Evolutionary conservation across 2,329 filamentous ascomycete genomes (phyloP), one percentile per base, ranked within the genome.

Genomic region (Thyridium curvatum): DNA sequence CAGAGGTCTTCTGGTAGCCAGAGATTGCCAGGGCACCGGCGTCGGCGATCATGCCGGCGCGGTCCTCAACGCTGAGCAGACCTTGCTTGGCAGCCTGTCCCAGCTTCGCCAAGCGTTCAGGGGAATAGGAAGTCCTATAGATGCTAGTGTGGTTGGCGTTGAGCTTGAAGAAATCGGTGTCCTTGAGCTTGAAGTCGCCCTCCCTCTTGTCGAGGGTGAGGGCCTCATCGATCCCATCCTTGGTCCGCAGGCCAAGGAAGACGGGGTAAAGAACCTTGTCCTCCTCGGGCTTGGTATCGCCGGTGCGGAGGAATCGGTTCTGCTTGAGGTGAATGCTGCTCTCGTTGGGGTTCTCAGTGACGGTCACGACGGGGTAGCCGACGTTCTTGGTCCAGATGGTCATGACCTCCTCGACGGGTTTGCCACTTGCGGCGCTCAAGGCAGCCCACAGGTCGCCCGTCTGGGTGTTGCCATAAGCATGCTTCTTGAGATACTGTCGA

Each of bases 381-480:
- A 97, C 85, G 53, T 95, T 84, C 74, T 95, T 96, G 37, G 91
- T 97, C 91, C 91, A 97, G 48, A 91, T 87, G 39, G 89, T 84
- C 82, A 96, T 96, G 41, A 96, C 84, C 45, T 86, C 77, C 53
- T 88, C 81, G 13, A 97, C 84, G 37, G 90, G 84, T 66, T 96
- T 94, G 44, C 90, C 90, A 55, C 89, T 95, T 14, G 88, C 91
- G 46, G 90, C 82, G 44, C 82, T 84, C 32, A 97, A 73, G 26
- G 90, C 85, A 41, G 84, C 79, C 91, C 91, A 97, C 17, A 97
- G 74, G 53, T 97, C 90, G 38, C 83, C 79, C 2, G 91, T 97
- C 59, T 87, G 76, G 2, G 91, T 96, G 70, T 97, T 97, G 34
- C 87, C 85, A 57, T 93, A 97, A n/a, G 89, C 88, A 58, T 96